Percentiles rank a stretch among this genome's conserved stretches.
Conservation (phyloP, 805 yeast genomes). For the Candida patagonica region DNA sequence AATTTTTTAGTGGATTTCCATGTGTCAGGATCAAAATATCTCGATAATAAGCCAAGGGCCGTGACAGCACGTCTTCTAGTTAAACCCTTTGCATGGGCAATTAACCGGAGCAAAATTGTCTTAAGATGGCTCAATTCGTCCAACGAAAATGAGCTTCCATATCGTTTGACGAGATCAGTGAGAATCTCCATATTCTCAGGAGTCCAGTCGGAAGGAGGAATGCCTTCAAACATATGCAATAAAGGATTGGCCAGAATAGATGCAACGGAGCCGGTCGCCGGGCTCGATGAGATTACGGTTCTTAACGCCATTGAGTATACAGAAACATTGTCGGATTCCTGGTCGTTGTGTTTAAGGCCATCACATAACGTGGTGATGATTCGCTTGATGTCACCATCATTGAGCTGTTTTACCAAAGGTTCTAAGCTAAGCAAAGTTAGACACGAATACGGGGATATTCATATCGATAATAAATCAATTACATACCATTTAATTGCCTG, state of each 20-base stretch:
- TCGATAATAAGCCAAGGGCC: slow-evolving; percentile 38
- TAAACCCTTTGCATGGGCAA: slow-evolving; percentile 33
- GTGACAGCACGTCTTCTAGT: slow-evolving; percentile 42
- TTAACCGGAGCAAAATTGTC: slow-evolving; percentile 29
- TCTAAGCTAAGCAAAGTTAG: slow-evolving; percentile 11
- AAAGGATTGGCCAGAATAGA: slow-evolving; percentile 20
- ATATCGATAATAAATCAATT: not conserved
- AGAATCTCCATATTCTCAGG: slow-evolving; percentile 56
- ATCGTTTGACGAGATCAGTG: slow-evolving; percentile 43
- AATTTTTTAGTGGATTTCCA: slow-evolving; percentile 18
- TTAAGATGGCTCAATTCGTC: slow-evolving; percentile 28
- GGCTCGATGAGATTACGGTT: slow-evolving; percentile 21
- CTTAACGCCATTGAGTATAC: slow-evolving; percentile 28
- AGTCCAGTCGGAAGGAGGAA: slow-evolving; percentile 8
- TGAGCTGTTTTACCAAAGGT: slow-evolving; percentile 8
- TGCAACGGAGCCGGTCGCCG: slow-evolving; percentile 18
- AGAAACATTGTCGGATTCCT: slow-evolving; percentile 24
- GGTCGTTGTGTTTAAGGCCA: slow-evolving; percentile 3
- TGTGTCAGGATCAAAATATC: slow-evolving; percentile 21
- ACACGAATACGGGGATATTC: not conserved
- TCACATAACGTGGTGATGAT: slow-evolving; percentile 6
- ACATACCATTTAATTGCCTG: slow-evolving; percentile 49
- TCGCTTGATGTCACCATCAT: slow-evolving; percentile 5
- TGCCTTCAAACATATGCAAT: slow-evolving; percentile 16
- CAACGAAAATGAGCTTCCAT: slow-evolving; percentile 35